A percentile compares a stretch with the other conserved stretches of the same genome.
Evolutionary conservation across 1,284 basidiomycete species (phyloP).

Genomic region (Boletus holoroseus): DNA sequence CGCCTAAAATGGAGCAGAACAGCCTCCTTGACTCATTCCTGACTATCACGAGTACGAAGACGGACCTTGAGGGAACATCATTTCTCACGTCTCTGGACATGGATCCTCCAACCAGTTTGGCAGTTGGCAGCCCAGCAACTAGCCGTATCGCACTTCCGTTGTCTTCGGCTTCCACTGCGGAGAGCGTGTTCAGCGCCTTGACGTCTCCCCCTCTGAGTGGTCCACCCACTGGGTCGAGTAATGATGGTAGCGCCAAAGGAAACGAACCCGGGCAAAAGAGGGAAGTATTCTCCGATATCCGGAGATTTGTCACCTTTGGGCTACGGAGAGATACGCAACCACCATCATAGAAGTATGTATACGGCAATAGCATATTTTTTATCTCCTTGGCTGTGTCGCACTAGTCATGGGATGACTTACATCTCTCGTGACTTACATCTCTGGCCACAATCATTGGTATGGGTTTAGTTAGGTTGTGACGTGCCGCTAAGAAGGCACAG

Average conservation of each 20-base stretch:
- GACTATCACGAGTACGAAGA: slow-evolving; percentile 82
- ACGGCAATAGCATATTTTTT: not conserved
- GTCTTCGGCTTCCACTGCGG: slow-evolving; percentile 32
- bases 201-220: slow-evolving; percentile 55
- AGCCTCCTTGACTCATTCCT: slow-evolving; percentile 87
- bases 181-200: slow-evolving; percentile 54
- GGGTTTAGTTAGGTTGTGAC: not conserved
- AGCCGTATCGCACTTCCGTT: slow-evolving; percentile 53
- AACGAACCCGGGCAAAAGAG: slow-evolving; percentile 49
- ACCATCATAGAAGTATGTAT: slow-evolving; percentile 30
- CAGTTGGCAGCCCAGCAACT: slow-evolving; percentile 53
- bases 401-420: not conserved
- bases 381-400: not conserved
- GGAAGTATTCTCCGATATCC: slow-evolving; percentile 81
- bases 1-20: slow-evolving; percentile 81
- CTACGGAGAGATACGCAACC: slow-evolving; percentile 60
- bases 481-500: slow-evolving; percentile 1
- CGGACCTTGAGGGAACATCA: slow-evolving; percentile 79
- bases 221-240: slow-evolving; percentile 47
- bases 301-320: slow-evolving; percentile 81
- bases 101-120: slow-evolving; percentile 62
- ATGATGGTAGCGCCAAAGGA: slow-evolving; percentile 37
- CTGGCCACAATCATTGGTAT: slow-evolving; percentile 15
- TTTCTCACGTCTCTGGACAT: slow-evolving; percentile 92
- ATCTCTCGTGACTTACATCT: not conserved